Evolutionary conservation across 179 eudicot genomes (phyloP).

Genomic region (Vitellaria paradoxa): DNA sequence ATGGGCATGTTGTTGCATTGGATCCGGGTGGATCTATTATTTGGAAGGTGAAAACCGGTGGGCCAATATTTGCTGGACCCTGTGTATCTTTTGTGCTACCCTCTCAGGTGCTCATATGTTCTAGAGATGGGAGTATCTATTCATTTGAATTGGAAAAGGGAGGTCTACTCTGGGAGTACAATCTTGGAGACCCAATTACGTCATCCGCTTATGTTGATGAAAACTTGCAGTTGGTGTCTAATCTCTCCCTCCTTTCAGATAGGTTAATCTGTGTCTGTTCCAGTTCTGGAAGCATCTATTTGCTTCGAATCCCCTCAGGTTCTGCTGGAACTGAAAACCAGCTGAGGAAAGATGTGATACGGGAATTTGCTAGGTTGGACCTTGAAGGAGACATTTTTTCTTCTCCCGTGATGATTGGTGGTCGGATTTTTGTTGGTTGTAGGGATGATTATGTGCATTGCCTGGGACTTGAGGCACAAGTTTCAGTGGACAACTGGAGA

Average conservation of each 20-base stretch:
- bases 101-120: conserved; percentile 74
- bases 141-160: conserved; percentile 64
- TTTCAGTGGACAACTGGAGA: not conserved
- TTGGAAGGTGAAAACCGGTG: conserved; percentile 65
- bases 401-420: conserved; percentile 88
- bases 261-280: conserved; percentile 74
- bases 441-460: conserved; percentile 86
- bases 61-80: conserved; percentile 92
- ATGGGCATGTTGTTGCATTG: conserved; percentile 63
- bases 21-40: conserved; percentile 45
- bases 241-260: conserved; percentile 32
- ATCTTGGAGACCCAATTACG: conserved; percentile 67
- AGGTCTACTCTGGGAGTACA: conserved; percentile 58
- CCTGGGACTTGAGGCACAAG: conserved; percentile 29
- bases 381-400: conserved; percentile 81
- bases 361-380: conserved; percentile 58
- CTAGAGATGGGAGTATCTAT: conserved; percentile 72
- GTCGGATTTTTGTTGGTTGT: conserved; percentile 83
- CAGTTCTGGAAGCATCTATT: conserved; percentile 59
- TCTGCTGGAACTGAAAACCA: conserved; percentile 12
- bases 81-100: conserved; percentile 44
- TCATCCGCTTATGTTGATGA: conserved; percentile 88
- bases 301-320: conserved; percentile 39
- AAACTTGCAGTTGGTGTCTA: conserved; percentile 37
- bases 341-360: conserved; percentile 20